phyloP scores from a whole-genome alignment of 176 grass and related monocot genomes.

The Themeda triandra region DNA sequence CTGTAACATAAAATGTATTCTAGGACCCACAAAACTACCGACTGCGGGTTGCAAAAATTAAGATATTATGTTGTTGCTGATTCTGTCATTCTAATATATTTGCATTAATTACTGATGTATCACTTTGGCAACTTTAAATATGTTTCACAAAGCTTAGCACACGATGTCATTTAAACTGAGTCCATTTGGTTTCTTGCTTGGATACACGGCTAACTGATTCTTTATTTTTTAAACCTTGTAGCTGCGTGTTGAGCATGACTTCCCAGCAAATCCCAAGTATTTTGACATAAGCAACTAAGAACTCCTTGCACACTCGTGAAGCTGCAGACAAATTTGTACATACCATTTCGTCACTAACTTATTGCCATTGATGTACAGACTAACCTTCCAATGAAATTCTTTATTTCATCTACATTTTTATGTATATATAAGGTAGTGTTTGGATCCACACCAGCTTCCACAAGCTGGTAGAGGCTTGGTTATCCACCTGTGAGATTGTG shows the following conservation, averaged over 20 bases:
- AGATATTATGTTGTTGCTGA: slow-evolving; percentile 8
- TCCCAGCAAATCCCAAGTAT: slow-evolving; percentile 93
- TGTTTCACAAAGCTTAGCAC: background rate
- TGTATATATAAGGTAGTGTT: slow-evolving; percentile 1
- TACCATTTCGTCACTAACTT: slow-evolving; percentile 46
- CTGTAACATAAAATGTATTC: background rate
- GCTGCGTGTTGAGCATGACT: slow-evolving; percentile 78
- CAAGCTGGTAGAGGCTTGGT: background rate
- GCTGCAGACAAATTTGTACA: slow-evolving; percentile 48
- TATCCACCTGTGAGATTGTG: background rate
- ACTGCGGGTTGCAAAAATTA: background rate
- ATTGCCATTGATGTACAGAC: slow-evolving; percentile 52
- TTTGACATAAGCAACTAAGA: slow-evolving; percentile 91
- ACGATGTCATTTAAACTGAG: background rate
- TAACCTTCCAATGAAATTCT: slow-evolving; percentile 40
- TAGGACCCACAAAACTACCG: slow-evolving; percentile 5
- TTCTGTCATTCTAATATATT: background rate
- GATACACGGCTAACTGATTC: background rate
- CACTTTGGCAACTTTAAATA: background rate
- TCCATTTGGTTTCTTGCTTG: background rate
- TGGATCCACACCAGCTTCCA: background rate
- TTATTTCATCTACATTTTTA: slow-evolving; percentile 20
- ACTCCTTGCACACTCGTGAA: slow-evolving; percentile 1
- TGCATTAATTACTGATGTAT: background rate
- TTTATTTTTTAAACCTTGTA: slow-evolving; percentile 28